A percentile compares a stretch with the other conserved stretches of the same genome.
These are phyloP conservation scores for Coemansia javaensis DNA, from an alignment of 192 early-diverging fungal genomes.

Conservation along the genomic window DNA sequence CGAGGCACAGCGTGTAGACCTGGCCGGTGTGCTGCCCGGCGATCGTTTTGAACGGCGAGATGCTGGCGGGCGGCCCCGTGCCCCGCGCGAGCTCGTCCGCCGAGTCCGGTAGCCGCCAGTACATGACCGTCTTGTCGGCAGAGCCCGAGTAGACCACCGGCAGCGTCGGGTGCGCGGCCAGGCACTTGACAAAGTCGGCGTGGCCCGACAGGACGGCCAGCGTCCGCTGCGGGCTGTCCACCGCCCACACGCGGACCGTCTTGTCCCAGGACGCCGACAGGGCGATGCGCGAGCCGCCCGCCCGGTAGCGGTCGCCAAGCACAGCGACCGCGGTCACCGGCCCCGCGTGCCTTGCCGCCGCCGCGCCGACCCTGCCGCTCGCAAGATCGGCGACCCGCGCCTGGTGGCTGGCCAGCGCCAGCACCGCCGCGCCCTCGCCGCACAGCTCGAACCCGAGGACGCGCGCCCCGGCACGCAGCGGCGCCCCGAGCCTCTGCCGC, in stretches of 20 bases:
- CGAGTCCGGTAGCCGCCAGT: slow-evolving; percentile 33
- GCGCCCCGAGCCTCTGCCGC: slow-evolving; percentile 36
- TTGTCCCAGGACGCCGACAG: slow-evolving; percentile 90
- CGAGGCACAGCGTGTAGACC: slow-evolving; percentile 33
- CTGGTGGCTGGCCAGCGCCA: slow-evolving; percentile 39
- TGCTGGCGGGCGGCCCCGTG: slow-evolving; percentile 6
- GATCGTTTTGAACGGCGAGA: slow-evolving; percentile 28
- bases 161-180: slow-evolving; percentile 49
- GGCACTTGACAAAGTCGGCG: slow-evolving; percentile 85
- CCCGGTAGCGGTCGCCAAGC: slow-evolving; percentile 29
- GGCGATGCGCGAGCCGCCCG: slow-evolving; percentile 64
- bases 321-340: slow-evolving; percentile 66
- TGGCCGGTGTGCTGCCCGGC: slow-evolving; percentile 47
- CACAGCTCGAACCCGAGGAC: slow-evolving; percentile 33
- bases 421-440: slow-evolving; percentile 19
- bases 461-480: slow-evolving; percentile 29
- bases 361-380: slow-evolving; percentile 2
- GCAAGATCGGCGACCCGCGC: slow-evolving; percentile 31
- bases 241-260: slow-evolving; percentile 76
- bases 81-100: neutral
- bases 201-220: slow-evolving; percentile 70
- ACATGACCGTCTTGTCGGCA: slow-evolving; percentile 62
- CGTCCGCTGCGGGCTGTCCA: slow-evolving; percentile 60
- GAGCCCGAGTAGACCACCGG: slow-evolving; percentile 67
- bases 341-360: slow-evolving; percentile 52